Base-by-base conservation (phyloP, 2,329 filamentous ascomycete species). In the Curvularia hawaiiensis region DNA sequence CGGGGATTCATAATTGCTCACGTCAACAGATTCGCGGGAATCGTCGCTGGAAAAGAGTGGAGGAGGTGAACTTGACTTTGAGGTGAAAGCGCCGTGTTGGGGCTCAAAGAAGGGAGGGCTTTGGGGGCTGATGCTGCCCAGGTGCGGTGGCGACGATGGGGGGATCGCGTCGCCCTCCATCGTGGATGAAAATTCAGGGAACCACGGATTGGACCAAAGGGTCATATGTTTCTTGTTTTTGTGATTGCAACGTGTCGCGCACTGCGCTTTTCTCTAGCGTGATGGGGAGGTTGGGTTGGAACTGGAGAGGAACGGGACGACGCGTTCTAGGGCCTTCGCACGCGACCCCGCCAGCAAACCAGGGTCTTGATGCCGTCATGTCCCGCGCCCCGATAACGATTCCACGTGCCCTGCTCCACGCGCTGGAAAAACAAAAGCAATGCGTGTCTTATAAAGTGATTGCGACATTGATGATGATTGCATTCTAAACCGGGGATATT, bases 41-140 rank as follows among this genome's bases (percentile, higher is more conserved):
- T 69, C 71, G 38, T 74, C 71, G 35, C 70, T 73, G 18, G 73
- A 75, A 58, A 75, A 75, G 0, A 75, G 54, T 1, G 72, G 68
- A 10, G 70, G 68, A 14, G 70, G 68, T 5, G 67, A 69, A 56
- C 70, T 74, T 7, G 72, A 75, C 12, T 72, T 71, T n/a, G 65
- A 65, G 14, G 67, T 68, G 20, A 60, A 61, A n/a, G 54, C 52
- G 52, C 45, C 50, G 50, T 63, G 48, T 28, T 53, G 56, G 22
- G 59, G 61, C 50, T 65, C 59, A 39, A 71, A 66, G 41, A 71
- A 70, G 2, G 72, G 69, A 11, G 71, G 72, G 48, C 61, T 65
- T 9, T 64, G 66, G 12, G 63, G 54, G 63, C 12, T 63, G 49
- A 44, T 60, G 48, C 45, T 61, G 63, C 59, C 63, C 60, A 63